These are phyloP conservation scores for Eucalyptus albens DNA, from an alignment of 345 rosid species.

Conservation along the genomic window DNA sequence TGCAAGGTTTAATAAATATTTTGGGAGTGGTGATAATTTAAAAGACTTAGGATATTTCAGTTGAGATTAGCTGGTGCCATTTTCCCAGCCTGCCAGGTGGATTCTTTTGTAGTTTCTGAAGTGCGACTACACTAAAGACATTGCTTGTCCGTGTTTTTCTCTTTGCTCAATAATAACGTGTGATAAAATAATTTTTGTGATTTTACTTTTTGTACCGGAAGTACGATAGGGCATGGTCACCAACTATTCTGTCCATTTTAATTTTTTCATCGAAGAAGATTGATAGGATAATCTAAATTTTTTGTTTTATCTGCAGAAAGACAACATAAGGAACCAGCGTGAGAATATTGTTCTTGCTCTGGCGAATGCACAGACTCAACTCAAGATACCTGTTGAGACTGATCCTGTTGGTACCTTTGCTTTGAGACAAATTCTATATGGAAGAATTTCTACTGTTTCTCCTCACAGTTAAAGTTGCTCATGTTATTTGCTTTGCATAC, in stretches of 20 bases:
- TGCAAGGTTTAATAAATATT: not conserved
- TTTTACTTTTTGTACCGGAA: not conserved
- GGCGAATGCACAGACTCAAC: conserved; percentile 88
- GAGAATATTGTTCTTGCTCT: conserved; percentile 80
- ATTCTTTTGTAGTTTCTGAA: not conserved
- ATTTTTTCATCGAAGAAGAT: not conserved
- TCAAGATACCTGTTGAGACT: conserved; percentile 35
- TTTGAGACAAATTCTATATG: not conserved
- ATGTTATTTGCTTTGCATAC: not conserved
- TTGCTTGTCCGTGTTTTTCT: not conserved
- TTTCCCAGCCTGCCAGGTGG: not conserved
- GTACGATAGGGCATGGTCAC: not conserved
- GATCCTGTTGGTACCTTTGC: conserved; percentile 65
- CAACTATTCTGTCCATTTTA: not conserved
- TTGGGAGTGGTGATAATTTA: not conserved
- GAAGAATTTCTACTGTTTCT: not conserved
- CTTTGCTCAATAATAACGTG: not conserved
- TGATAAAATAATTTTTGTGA: not conserved
- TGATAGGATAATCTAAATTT: not conserved
- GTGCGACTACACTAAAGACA: not conserved
- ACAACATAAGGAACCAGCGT: conserved; percentile 85
- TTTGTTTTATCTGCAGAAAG: conserved; percentile 43
- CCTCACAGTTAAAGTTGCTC: not conserved
- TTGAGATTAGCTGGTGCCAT: not conserved
- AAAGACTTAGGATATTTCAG: not conserved